Conservation (phyloP, 2,329 filamentous ascomycete species). For the Aspergillus amoenus region DNA sequence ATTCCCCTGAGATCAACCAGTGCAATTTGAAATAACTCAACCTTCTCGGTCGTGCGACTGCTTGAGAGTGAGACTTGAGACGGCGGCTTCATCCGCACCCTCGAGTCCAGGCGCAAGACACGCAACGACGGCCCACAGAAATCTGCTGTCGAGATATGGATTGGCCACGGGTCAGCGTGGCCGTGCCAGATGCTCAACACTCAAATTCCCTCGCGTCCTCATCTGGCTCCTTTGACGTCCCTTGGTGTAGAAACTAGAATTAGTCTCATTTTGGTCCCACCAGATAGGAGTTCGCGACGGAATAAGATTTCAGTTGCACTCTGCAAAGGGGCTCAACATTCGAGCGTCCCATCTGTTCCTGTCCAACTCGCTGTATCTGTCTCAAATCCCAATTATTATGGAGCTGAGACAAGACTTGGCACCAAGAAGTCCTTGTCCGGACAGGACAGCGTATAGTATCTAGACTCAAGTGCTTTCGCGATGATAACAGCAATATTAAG, state of each 20-base stretch:
- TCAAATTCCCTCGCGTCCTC: constrained; percentile 9
- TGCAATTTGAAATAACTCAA: neutral
- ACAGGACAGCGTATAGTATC: too few species aligned
- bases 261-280: too few species aligned
- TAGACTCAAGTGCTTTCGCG: neutral
- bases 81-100: neutral
- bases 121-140: neutral
- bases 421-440: too few species aligned
- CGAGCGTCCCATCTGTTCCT: neutral
- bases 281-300: neutral
- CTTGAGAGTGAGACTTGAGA: neutral
- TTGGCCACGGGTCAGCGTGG: constrained; percentile 9
- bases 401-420: neutral
- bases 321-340: neutral
- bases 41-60: neutral
- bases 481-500: neutral
- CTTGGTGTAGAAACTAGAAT: neutral
- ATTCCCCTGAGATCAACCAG: neutral
- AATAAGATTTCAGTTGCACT: neutral
- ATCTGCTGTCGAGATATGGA: neutral
- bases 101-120: neutral
- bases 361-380: neutral
- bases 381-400: neutral
- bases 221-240: constrained; percentile 2
- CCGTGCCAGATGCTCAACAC: constrained; percentile 10